Evolutionary conservation across 2,329 filamentous ascomycete genomes (phyloP), one percentile per base, ranked within the genome.

Genomic region (Juglanconis oblonga): DNA sequence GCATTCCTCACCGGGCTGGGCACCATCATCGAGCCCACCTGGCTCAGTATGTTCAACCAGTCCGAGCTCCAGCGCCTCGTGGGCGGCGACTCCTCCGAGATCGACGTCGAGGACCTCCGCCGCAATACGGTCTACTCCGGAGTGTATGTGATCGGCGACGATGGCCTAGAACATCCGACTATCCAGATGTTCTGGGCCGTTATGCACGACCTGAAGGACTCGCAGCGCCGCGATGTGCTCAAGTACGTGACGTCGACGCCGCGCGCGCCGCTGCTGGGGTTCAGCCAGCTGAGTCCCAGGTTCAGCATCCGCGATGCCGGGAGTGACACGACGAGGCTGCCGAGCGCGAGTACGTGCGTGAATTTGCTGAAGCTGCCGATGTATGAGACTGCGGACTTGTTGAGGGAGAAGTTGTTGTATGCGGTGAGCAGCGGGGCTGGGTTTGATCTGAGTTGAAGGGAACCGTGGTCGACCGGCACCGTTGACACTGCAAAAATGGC

Each of bases 1-100:
- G 92, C 92, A 1, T 99, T 99, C 72, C 82, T 99, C 7, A 87
- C 87, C 58, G 95, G 95, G 0, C 85, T 99, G 1, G 87, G 90
- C 29, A 82, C 88, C 65, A 96, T 99, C 70, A 95, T 99, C 65
- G 89, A 93, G 61, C 93, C 94, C 0, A 86, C 86, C 3, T 99
- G 95, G 95, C 83, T 99, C 4, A 92, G 89, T 68, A 98, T 99
- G 95, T 99, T 99, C 80, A 99, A 99, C 73, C 94, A 97, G 72
- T 86, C 86, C 3, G 95, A 99, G 73, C 83, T 99, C 4, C 95
- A 98, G 75, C 95, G 91, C 1, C 87, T 99, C 5, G 90, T 99
- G 14, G 91, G 92, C 56, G 95, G 95, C 48, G 92, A 96, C 67
- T 88, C 87, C 33, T 88, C 88, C 9, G 87, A 91, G 63, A 96